These are phyloP conservation scores for Saccharomyces hybrid DNA, from an alignment of 1,139 yeast species.

Conservation along the genomic window DNA sequence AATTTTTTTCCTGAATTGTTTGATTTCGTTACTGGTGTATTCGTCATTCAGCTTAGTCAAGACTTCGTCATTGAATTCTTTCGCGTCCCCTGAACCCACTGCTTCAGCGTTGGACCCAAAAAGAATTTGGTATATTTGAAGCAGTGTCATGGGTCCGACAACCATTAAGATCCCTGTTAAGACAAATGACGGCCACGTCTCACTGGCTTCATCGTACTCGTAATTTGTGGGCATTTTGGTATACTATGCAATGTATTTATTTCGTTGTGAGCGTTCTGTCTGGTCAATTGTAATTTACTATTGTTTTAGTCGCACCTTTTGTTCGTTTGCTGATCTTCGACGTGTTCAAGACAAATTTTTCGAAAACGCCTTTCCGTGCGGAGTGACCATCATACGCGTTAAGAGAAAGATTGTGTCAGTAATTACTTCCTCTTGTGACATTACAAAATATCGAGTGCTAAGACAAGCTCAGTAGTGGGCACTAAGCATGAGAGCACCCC, in stretches of 20 bases:
- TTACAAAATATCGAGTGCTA: neutral
- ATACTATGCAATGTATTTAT: neutral
- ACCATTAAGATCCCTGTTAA: slow-evolving; percentile 62
- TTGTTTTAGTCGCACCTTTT: neutral
- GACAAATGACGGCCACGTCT: slow-evolving; percentile 92
- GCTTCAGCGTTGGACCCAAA: slow-evolving; percentile 9
- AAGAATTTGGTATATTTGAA: slow-evolving; percentile 33
- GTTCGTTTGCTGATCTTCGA: neutral
- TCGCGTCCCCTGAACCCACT: slow-evolving; percentile 12
- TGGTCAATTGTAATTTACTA: neutral
- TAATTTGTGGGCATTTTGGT: slow-evolving; percentile 36
- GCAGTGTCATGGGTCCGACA: slow-evolving; percentile 61
- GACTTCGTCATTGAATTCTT: slow-evolving; percentile 9
- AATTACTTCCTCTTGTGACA: neutral
- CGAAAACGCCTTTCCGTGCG: neutral
- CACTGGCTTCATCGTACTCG: slow-evolving; percentile 83
- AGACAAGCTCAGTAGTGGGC: neutral
- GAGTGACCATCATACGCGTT: neutral
- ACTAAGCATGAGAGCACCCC: slow-evolving; percentile 29
- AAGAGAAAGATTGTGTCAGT: neutral
- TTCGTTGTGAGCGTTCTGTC: neutral
- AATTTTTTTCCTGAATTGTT: slow-evolving; percentile 38
- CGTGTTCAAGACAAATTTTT: neutral
- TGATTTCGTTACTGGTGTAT: slow-evolving; percentile 38
- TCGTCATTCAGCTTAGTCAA: slow-evolving; percentile 17